A percentile compares a stretch with the other conserved stretches of the same genome.
phyloP scores from a whole-genome alignment of 176 grass and related monocot genomes.

The Paspalum notatum region DNA sequence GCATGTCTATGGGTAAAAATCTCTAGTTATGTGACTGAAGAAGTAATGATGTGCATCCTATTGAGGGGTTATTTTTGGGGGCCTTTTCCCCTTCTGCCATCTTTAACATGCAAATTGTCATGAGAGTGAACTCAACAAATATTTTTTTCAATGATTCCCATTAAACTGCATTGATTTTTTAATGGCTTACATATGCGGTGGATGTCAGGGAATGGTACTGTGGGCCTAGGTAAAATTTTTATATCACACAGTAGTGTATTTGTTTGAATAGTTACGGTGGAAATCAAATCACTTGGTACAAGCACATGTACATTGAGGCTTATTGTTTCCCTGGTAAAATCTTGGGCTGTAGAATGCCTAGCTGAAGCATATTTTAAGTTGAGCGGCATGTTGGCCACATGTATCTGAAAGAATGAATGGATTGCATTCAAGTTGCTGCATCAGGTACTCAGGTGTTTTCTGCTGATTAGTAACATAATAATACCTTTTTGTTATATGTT shows the following conservation, averaged over 20 bases:
- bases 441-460: neutral
- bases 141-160: no score
- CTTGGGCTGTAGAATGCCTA: neutral
- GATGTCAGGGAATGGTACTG: neutral
- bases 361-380: neutral
- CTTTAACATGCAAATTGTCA: neutral
- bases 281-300: no score
- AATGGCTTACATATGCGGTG: neutral
- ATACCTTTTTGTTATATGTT: neutral
- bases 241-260: neutral
- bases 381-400: neutral
- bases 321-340: neutral
- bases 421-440: neutral
- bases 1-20: neutral
- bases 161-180: neutral
- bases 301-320: neutral
- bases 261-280: no score
- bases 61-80: neutral
- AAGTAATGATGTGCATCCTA: neutral
- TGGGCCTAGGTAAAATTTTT: neutral
- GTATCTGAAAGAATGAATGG: no score
- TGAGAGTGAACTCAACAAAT: neutral
- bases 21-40: slow-evolving; percentile 2
- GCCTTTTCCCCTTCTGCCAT: neutral
- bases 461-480: neutral